phyloP scores from a whole-genome alignment of 2,329 filamentous ascomycete species.

The Fusarium siculi region DNA sequence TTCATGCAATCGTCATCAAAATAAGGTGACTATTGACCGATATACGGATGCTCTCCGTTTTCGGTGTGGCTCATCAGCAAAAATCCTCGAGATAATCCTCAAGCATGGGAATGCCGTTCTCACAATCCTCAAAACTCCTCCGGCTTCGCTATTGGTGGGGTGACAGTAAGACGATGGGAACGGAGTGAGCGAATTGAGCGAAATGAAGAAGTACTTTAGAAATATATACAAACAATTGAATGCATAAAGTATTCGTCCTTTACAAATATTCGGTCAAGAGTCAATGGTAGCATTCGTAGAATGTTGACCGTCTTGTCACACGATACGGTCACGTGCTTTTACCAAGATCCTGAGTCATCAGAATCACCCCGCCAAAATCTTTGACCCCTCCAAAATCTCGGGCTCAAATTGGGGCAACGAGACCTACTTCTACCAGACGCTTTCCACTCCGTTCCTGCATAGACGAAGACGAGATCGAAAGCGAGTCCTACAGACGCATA shows the following conservation, averaged over 20 bases:
- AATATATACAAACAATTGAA: not conserved
- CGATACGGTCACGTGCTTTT: constrained; percentile 27
- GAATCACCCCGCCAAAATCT: constrained; percentile 41
- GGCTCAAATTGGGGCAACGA: constrained; percentile 30
- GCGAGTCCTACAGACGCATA: not conserved
- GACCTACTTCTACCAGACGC: constrained; percentile 27
- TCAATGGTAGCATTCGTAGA: constrained; percentile 15
- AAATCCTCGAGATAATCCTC: not conserved
- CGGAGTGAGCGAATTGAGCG: not conserved
- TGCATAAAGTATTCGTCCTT: not conserved
- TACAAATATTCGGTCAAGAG: not conserved
- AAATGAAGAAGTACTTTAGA: not conserved
- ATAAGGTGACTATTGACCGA: not conserved
- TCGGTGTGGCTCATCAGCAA: not conserved
- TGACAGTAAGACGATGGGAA: constrained; percentile 26
- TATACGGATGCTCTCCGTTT: not conserved
- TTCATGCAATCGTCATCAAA: not conserved
- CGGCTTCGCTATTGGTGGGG: constrained; percentile 37
- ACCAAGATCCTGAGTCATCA: constrained; percentile 38
- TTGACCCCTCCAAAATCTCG: constrained; percentile 41
- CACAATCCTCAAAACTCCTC: not conserved
- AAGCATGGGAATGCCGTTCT: not conserved
- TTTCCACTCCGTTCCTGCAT: constrained; percentile 22
- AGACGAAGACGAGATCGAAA: not conserved
- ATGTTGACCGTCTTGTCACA: constrained; percentile 2